These are phyloP conservation scores for Trifolium pratense DNA, from an alignment of 306 rosid species.

Conservation along the genomic window DNA sequence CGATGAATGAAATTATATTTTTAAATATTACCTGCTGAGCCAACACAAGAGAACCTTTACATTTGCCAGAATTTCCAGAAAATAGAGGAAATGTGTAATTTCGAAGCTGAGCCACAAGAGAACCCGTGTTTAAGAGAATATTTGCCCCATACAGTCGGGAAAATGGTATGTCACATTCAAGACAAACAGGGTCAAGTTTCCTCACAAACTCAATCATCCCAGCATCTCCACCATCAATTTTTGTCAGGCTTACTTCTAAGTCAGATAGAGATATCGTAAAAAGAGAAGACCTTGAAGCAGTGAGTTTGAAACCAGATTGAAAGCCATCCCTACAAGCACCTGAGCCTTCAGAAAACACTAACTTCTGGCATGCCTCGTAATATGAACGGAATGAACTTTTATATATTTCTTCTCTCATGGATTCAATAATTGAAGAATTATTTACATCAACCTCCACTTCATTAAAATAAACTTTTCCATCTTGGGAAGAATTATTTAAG, in stretches of 20 bases:
- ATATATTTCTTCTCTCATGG: constrained; percentile 72
- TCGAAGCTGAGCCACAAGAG: constrained; percentile 68
- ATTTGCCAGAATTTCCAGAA: constrained; percentile 72
- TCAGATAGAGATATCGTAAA: constrained; percentile 66
- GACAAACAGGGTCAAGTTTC: constrained; percentile 79
- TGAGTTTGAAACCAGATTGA: constrained; percentile 89
- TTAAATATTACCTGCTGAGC: constrained; percentile 84
- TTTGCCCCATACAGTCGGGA: constrained; percentile 83
- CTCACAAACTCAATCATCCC: constrained; percentile 83
- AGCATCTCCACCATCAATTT: constrained; percentile 84
- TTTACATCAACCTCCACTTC: constrained; percentile 68
- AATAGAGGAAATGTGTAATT: constrained; percentile 83
- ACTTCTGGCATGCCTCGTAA: constrained; percentile 77
- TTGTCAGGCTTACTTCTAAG: constrained; percentile 69
- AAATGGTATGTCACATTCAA: constrained; percentile 77
- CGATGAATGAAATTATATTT: constrained; percentile 30
- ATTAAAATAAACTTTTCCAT: constrained; percentile 52
- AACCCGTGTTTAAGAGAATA: constrained; percentile 65
- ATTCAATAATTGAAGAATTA: constrained; percentile 57
- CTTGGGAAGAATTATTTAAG: constrained; percentile 60
- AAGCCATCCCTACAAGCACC: constrained; percentile 78
- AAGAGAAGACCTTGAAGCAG: constrained; percentile 72
- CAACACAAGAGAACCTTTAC: constrained; percentile 81
- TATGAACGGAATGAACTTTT: constrained; percentile 79
- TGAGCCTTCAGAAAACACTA: constrained; percentile 70